Evolutionary conservation across 371 early-diverging fungal species (phyloP), one percentile per base, ranked within the genome.

Genomic region (Mucor lusitanicus): DNA sequence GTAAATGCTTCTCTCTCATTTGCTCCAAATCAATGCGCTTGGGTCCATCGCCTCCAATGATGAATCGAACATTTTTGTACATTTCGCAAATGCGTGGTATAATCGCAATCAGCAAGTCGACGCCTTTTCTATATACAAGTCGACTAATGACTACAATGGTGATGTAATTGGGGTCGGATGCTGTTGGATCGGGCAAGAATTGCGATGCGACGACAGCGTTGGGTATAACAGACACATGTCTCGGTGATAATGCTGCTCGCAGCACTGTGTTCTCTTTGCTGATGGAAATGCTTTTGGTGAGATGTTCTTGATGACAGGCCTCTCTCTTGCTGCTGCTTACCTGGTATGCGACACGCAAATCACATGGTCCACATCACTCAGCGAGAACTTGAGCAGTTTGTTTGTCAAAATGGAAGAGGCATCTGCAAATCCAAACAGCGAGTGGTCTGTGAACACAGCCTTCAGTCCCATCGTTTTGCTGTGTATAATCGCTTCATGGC

Each of bases 301-400:
- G 0, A 30, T 35, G 9, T 23, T 7, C 28, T n/a, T n/a, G n/a
- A 50, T 28, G 15, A 1, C 19, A 19, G 15, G 12, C 30, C 6
- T 3, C 4, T 15, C 1, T 25, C 12, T 5, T 56, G 25, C 12
- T 25, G 23, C 13, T 56, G 25, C 12, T 72, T 83, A 90, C 93
- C 94, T 93, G 54, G 98, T 98, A 75, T 99, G 94, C 12, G 98
- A 97, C 4, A 99, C 99, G 73, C 99, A 99, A 40, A 99, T 97
- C 27, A 96, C 96, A 80, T 95, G 96, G 65, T 97, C 95, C 42
- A 98, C 87, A 70, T 98, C 97, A 48, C 94, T 93, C 13, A 99
- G 78, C 3, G 97, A 93, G 69, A 98, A 97, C 67, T 97, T 97
- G 15, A 97, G 82, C 54, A 98, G 79, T 80, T 97, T 97, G 86